phyloP scores from a whole-genome alignment of 306 rosid species.

The Vicia sativa region DNA sequence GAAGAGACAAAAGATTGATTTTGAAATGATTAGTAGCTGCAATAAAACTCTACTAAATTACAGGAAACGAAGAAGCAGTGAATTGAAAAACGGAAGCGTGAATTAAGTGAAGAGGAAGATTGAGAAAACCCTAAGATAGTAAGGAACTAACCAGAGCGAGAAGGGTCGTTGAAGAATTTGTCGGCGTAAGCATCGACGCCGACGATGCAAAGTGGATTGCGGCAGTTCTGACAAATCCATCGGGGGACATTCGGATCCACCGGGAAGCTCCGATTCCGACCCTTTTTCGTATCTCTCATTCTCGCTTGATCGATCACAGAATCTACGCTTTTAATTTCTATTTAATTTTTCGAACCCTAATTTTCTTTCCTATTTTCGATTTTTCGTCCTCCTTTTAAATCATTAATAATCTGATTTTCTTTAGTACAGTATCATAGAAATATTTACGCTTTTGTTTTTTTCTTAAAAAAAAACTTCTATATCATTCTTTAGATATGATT shows the following conservation, averaged over 20 bases:
- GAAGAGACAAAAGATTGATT: too few species aligned
- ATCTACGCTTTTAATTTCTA: background rate
- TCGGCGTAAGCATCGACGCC: conserved; percentile 93
- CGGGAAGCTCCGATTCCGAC: conserved; percentile 63
- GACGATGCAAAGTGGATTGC: conserved; percentile 70
- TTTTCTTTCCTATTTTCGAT: too few species aligned
- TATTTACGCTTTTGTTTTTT: too few species aligned
- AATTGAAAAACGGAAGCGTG: background rate
- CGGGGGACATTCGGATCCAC: conserved; percentile 81
- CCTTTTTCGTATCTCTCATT: conserved; percentile 37
- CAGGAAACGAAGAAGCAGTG: background rate
- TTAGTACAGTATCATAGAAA: too few species aligned
- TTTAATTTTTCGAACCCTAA: too few species aligned
- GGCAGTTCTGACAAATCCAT: conserved; percentile 94
- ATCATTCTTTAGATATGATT: too few species aligned
- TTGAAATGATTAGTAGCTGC: background rate
- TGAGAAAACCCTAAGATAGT: conserved; percentile 26
- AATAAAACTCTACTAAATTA: background rate
- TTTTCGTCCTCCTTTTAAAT: too few species aligned
- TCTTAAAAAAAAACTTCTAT: too few species aligned
- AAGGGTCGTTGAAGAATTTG: conserved; percentile 69
- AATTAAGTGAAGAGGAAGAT: background rate
- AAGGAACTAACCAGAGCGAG: conserved; percentile 71
- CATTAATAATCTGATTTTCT: too few species aligned
- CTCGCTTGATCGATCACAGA: background rate